Conservation (phyloP, 2,329 filamentous ascomycete genomes). For the Alternaria sp. region DNA sequence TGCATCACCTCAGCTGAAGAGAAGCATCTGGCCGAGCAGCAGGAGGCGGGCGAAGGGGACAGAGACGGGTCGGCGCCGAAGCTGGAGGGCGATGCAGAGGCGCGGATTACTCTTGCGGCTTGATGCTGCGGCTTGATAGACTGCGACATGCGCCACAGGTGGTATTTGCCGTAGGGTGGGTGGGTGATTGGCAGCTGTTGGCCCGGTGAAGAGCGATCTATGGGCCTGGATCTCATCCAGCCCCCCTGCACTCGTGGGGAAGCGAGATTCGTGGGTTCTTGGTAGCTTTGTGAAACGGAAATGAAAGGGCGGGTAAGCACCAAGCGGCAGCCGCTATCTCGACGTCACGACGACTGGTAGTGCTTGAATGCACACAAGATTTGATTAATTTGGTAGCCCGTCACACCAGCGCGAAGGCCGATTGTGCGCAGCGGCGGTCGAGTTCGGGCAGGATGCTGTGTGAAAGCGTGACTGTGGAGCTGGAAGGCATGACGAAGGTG, state of each 20-base stretch:
- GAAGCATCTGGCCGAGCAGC: slow-evolving; percentile 62
- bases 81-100: slow-evolving; percentile 22
- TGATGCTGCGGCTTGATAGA: slow-evolving; percentile 21
- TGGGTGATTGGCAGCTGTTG: slow-evolving; percentile 3
- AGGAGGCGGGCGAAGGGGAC: slow-evolving; percentile 21
- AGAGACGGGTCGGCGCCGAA: slow-evolving; percentile 9
- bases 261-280: slow-evolving; percentile 9
- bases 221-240: slow-evolving; percentile 5
- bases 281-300: slow-evolving; percentile 7
- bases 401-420: slow-evolving; percentile 7
- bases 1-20: slow-evolving; percentile 86
- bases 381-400: slow-evolving; percentile 17
- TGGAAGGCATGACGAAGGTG: not conserved
- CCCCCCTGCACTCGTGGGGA: slow-evolving; percentile 13
- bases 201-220: not conserved
- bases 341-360: slow-evolving; percentile 20
- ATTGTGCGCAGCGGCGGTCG: not conserved
- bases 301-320: slow-evolving; percentile 17
- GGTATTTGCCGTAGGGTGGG: not conserved
- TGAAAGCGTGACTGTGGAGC: not conserved
- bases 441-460: slow-evolving; percentile 2
- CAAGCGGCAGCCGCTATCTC: slow-evolving; percentile 9
- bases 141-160: slow-evolving; percentile 27
- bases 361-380: slow-evolving; percentile 29
- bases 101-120: slow-evolving; percentile 39